phyloP scores from a whole-genome alignment of 768 basidiomycete genomes.

The Trametopsis cervina region DNA sequence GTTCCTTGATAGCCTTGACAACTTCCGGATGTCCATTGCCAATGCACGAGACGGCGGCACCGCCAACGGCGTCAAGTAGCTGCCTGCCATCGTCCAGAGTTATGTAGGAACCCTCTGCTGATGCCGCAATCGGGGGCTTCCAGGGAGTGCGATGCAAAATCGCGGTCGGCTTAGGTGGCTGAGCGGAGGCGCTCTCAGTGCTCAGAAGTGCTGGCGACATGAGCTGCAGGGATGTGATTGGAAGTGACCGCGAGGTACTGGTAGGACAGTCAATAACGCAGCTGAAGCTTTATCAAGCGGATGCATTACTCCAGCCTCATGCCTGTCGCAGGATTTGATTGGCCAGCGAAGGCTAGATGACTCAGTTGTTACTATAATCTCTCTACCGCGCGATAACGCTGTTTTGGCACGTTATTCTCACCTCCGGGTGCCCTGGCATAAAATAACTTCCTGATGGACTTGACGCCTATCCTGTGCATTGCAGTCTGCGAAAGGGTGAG shows the following conservation, averaged over 20 bases:
- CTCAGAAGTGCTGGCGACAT: conserved; percentile 13
- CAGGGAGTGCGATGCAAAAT: conserved; percentile 53
- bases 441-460: no score
- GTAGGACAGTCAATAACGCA: no score
- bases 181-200: neutral
- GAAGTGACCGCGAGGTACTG: neutral
- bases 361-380: no score
- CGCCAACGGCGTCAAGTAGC: conserved; percentile 77
- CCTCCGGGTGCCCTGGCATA: no score
- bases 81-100: conserved; percentile 61
- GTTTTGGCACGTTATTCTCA: no score
- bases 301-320: no score
- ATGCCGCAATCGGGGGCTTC: conserved; percentile 61
- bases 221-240: neutral
- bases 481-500: no score
- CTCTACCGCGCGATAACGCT: no score
- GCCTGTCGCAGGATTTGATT: no score
- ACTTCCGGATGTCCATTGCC: conserved; percentile 72
- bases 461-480: no score
- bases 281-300: no score
- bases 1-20: conserved; percentile 68
- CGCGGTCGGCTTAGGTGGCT: conserved; percentile 15
- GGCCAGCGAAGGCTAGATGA: no score
- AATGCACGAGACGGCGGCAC: conserved; percentile 77
- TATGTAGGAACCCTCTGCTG: conserved; percentile 64